phyloP scores from a whole-genome alignment of 352 stramenopile species.

The Peronospora farinosa region DNA sequence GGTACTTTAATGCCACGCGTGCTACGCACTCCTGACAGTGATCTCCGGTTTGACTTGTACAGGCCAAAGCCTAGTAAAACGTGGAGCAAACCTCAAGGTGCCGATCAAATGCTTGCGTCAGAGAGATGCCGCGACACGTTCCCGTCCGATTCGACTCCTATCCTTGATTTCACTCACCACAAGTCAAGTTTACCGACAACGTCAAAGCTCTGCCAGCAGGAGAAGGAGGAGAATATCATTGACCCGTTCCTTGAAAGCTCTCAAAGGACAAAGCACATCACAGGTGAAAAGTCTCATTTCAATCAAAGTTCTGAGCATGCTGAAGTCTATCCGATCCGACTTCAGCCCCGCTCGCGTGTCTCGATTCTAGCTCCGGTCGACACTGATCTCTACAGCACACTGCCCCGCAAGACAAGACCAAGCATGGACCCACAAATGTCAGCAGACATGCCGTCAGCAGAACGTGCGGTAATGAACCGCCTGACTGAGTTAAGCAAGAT shows the following conservation, averaged over 20 bases:
- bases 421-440: conserved; percentile 8
- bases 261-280: conserved; percentile 12
- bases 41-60: conserved; percentile 17
- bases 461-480: conserved; percentile 20
- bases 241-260: not conserved
- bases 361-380: conserved; percentile 12
- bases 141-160: conserved; percentile 1
- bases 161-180: not conserved
- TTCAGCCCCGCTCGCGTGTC: conserved; percentile 10
- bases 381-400: conserved; percentile 3
- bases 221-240: conserved; percentile 9
- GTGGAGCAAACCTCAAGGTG: not conserved
- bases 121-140: conserved; percentile 8
- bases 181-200: conserved; percentile 13
- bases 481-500: conserved; percentile 50
- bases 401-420: conserved; percentile 9
- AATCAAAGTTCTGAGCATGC: conserved; percentile 5
- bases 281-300: conserved; percentile 10
- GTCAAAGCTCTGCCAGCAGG: conserved; percentile 2
- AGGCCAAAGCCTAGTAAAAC: conserved; percentile 13
- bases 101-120: conserved; percentile 1
- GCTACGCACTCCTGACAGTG: conserved; percentile 7
- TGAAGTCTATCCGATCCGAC: conserved; percentile 2
- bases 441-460: conserved; percentile 7
- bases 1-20: conserved; percentile 22